Evolutionary conservation across 2,329 filamentous ascomycete species (phyloP).

Genomic region (Ilyonectria robusta): DNA sequence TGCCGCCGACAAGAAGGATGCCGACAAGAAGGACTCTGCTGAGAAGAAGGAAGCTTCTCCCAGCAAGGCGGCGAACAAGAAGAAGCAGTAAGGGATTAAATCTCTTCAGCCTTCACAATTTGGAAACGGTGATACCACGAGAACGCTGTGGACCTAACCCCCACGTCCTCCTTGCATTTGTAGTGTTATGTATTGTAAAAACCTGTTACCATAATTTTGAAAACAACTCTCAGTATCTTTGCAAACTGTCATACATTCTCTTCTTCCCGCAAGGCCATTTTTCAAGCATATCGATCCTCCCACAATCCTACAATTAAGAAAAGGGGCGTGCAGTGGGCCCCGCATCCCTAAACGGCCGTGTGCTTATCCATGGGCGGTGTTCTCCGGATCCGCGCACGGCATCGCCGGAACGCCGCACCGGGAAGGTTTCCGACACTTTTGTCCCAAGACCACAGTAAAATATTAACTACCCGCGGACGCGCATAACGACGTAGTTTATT

Average conservation of each 20-base stretch:
- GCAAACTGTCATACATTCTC: background rate
- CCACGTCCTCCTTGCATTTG: constrained; percentile 4
- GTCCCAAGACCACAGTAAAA: background rate
- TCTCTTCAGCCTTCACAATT: background rate
- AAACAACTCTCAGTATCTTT: constrained; percentile 26
- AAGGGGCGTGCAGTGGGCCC: background rate
- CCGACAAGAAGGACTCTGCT: constrained; percentile 57
- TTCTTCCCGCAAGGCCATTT: background rate
- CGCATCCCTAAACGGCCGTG: background rate
- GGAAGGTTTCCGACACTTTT: background rate
- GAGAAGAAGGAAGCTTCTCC: constrained; percentile 48
- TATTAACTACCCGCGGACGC: background rate
- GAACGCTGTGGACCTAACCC: background rate
- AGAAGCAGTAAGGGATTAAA: constrained; percentile 52
- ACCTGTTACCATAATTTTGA: constrained; percentile 11
- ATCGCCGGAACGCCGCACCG: background rate
- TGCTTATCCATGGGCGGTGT: background rate
- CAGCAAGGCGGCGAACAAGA: constrained; percentile 51
- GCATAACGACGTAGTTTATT: background rate
- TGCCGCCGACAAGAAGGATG: constrained; percentile 65
- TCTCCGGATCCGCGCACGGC: background rate
- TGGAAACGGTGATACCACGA: constrained; percentile 7
- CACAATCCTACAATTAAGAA: background rate
- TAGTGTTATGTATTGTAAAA: constrained; percentile 13
- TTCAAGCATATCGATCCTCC: background rate